Base-by-base conservation (phyloP, 2,329 filamentous ascomycete genomes). In the Pseudogymnoascus sp. region DNA sequence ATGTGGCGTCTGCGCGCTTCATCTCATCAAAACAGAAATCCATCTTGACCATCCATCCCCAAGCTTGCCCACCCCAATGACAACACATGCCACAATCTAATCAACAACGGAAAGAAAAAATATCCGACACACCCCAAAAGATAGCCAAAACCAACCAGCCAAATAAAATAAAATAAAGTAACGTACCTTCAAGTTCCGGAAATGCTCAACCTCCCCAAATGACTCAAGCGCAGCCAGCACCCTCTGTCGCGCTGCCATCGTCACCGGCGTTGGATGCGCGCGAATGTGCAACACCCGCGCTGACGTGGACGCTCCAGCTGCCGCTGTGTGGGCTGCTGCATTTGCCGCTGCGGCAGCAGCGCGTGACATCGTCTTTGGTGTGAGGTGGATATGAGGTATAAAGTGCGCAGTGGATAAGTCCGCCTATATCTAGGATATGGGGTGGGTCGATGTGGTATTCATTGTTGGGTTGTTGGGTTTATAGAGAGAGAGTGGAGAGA, bases 121-220 rank as follows among this genome's bases (percentile, higher is more conserved):
- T 16, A 21, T 12, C 3, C 37, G 37, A 21, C 16, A 42, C 38
- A 12, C 16, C 16, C 16, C 38, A 42, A 42, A 18, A 42, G 38
- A 42, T 16, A 47, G 3, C 16, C 38, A 21, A 21, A 21, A 10
- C 16, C 38, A 42, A 3, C 38, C 16, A 38, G 16, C 25, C 50
- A 12, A 14, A 10, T 40, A 23, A 40, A 31, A 44, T 16, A 16
- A 37, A 10, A 18, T 23, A 23, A 23, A 10, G 23, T 2, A 21
- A 66, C 50, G 25, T 67, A 73, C 72, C 65, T 73, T 73, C 23
- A 70, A 64, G 37, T 69, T 70, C 23, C 66, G 66, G 63, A 74
- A 73, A 66, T 73, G 68, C 14, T 60, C 66, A 3, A 74, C 70
- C 59, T 73, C 68, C 1, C 72, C 72, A 65, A 70, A 72, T 37